phyloP scores from a whole-genome alignment of 352 stramenopile species.

The Globisporangium rhizosaccharum region DNA sequence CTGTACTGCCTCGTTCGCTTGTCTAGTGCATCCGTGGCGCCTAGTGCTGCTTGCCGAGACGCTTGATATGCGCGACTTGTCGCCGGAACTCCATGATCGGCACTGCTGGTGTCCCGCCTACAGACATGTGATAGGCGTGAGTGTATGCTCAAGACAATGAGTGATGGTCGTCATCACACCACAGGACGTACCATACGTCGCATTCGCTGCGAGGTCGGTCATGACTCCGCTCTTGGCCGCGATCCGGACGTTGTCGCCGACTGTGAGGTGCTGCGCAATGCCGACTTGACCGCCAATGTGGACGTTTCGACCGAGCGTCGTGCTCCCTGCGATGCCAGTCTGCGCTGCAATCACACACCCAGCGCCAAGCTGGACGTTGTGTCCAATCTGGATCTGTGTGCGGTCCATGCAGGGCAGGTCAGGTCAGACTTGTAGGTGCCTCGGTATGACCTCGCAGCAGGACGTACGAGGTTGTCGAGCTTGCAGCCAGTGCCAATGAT shows the following conservation, averaged over 20 bases:
- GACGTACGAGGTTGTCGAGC: slow-evolving; percentile 71
- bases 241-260: slow-evolving; percentile 82
- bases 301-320: slow-evolving; percentile 67
- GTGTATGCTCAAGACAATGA: not conserved
- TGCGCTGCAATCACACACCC: slow-evolving; percentile 76
- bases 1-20: not conserved
- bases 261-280: slow-evolving; percentile 72
- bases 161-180: not conserved
- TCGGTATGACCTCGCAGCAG: not conserved
- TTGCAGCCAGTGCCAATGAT: slow-evolving; percentile 68
- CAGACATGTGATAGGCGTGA: slow-evolving; percentile 1
- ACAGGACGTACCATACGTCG: slow-evolving; percentile 44
- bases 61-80: slow-evolving; percentile 53
- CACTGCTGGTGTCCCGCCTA: slow-evolving; percentile 65
- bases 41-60: slow-evolving; percentile 33
- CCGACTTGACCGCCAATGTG: slow-evolving; percentile 80
- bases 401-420: not conserved
- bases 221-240: slow-evolving; percentile 84
- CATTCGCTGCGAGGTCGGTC: slow-evolving; percentile 46
- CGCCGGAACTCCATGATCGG: slow-evolving; percentile 77
- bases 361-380: slow-evolving; percentile 76
- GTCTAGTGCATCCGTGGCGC: not conserved
- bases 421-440: too few species aligned
- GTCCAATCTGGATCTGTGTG: slow-evolving; percentile 75
- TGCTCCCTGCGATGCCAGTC: slow-evolving; percentile 80